Conservation (phyloP, 106 monocot genomes). For the Xerophyta viscosa region DNA sequence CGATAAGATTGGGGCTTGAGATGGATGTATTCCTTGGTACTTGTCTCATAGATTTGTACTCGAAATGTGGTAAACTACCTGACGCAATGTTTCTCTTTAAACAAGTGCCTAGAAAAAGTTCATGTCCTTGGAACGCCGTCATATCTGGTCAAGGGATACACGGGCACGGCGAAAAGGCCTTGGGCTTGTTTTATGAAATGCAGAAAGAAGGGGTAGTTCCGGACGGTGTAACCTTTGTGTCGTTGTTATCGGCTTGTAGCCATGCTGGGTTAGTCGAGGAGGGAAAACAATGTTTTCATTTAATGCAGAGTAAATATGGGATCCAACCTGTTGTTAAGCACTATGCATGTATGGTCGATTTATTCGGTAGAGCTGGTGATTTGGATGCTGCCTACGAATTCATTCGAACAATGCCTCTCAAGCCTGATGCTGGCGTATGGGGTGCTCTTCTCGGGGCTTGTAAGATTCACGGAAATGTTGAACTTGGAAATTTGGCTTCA, state of each 20-base stretch:
- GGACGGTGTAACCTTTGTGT: constrained; percentile 63
- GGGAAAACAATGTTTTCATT: constrained; percentile 31
- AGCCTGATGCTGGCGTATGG: constrained; percentile 65
- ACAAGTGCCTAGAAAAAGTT: constrained; percentile 28
- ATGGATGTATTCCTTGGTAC: constrained; percentile 58
- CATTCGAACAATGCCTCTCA: constrained; percentile 54
- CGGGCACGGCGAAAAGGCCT: constrained; percentile 26
- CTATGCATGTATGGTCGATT: constrained; percentile 77
- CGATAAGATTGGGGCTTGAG: constrained; percentile 34
- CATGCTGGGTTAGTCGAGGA: constrained; percentile 56
- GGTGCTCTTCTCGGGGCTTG: constrained; percentile 76
- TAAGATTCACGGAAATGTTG: constrained; percentile 62
- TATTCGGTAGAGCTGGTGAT: constrained; percentile 56
- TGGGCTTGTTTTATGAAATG: constrained; percentile 34
- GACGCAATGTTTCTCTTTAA: constrained; percentile 51
- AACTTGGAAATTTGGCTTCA: constrained; percentile 46
- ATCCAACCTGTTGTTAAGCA: constrained; percentile 55
- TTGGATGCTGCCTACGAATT: constrained; percentile 54
- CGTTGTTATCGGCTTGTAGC: constrained; percentile 59
- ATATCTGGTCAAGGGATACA: constrained; percentile 54
- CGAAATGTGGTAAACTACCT: constrained; percentile 61
- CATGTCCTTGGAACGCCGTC: constrained; percentile 63
- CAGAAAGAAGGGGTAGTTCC: constrained; percentile 40
- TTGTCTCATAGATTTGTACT: constrained; percentile 77
- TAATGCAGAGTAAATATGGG: constrained; percentile 34